Percentiles rank a stretch among this genome's conserved stretches.
phyloP scores from a whole-genome alignment of 2,329 filamentous ascomycete species.

The Aspergillus fischeri region DNA sequence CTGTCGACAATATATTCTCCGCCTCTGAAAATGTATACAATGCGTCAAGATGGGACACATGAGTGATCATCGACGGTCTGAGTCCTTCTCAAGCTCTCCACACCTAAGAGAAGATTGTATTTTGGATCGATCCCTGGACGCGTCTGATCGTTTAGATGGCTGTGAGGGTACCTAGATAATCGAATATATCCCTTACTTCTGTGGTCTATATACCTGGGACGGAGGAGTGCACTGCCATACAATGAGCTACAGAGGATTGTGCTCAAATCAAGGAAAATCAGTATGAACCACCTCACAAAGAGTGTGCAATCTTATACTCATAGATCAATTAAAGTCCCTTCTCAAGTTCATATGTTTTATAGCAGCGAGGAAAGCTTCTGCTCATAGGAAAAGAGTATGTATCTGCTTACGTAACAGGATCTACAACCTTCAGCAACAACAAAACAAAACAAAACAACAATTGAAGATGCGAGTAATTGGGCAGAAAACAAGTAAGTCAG shows the following conservation, averaged over 20 bases:
- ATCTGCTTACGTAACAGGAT: constrained; percentile 6
- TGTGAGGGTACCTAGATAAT: neutral
- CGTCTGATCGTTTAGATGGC: too few relatives aligned
- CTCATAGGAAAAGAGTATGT: neutral
- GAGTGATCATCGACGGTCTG: neutral
- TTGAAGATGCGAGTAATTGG: neutral
- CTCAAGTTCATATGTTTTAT: neutral
- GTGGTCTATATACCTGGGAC: neutral
- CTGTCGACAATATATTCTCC: neutral
- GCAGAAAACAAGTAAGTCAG: neutral
- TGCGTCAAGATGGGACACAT: neutral
- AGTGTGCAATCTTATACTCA: neutral
- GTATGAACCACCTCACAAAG: neutral
- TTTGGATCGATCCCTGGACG: neutral
- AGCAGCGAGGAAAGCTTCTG: too few relatives aligned
- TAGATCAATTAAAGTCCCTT: neutral
- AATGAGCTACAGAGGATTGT: neutral
- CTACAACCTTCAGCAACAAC: constrained; percentile 4
- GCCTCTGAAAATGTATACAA: neutral
- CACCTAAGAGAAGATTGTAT: neutral
- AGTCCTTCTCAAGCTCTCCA: neutral
- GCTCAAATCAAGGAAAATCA: neutral
- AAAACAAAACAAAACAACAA: neutral
- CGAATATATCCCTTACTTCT: neutral
- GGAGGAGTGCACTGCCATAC: neutral